Evolutionary conservation across 1,139 yeast species (phyloP), one percentile per base, ranked within the genome.

Genomic region (Yamadazyma spencermartinsiae): DNA sequence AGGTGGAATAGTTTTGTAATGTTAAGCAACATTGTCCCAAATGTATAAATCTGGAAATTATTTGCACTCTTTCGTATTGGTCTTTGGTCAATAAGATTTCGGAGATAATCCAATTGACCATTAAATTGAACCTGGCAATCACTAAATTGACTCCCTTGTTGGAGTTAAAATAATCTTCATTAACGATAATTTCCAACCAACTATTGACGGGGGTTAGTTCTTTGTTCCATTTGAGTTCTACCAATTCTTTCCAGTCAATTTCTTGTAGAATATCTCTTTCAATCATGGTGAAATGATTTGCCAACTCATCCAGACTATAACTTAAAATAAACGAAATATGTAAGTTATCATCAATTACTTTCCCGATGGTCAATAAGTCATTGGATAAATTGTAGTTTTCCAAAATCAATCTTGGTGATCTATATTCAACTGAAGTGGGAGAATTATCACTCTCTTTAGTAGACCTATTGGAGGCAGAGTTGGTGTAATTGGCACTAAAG

Each of bases 41-140:
- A 52, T 88, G 96, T 41, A 92, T 86, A 52, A 87, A 87, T 49
- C 94, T 68, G 15, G 89, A 80, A 12, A 90, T 76, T 1, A 90
- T 75, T 39, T 77, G 73, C 31, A 80, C 80, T 46, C 92, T 71
- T 51, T 85, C 80, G 10, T 65, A 67, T 28, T 74, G 65, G 30
- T 72, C 68, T 40, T 72, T 72, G 7, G 96, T 87, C 44, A 92
- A 65, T 12, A 88, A 60, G 38, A 92, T 77, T 61, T 92, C 96
- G 1, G 96, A 86, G 31, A 87, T 82, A 35, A 89, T 82, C 98
- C 98, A 92, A 55, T 87, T 87, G 5, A 87, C 88, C 74, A 87
- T 84, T 39, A 92, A 66, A 54, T 90, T 89, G 67, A 90, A 92
- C 48, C 98, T 72, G 0, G 95, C 76, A 38, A 89, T 82, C n/a